Base-by-base conservation (phyloP, 345 rosid genomes). In the Isatis tinctoria region DNA sequence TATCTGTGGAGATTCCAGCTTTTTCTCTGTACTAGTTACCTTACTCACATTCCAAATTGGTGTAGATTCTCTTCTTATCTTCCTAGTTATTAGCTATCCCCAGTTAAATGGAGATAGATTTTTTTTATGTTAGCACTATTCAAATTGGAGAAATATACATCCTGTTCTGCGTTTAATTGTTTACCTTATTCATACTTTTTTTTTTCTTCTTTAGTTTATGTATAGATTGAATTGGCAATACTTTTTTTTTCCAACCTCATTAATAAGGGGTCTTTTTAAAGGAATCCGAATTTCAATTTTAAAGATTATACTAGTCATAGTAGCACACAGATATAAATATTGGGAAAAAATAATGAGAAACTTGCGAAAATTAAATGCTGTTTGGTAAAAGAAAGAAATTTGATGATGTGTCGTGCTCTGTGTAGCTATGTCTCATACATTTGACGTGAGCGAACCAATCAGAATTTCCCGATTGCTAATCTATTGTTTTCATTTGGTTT, bases 391-490 rank as follows among this genome's bases (percentile, higher is more conserved):
- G 10, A 36, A 30, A 69, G 0, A 53, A 44, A 45, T 37, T 3
- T 61, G 36, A 63, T 27, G 75, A 76, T 65, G 72, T 76, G 75
- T 35, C 80, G 75, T 70, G 80, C 13, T 56, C 60, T 70, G 4
- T 18, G 57, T 63, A 65, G 80, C 26, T 76, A 44, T 8, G 30
- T 44, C 45, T 45, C 80, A 76, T 58, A 70, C 80, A 51, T 76
- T 76, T 70, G 67, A 64, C 80, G 75, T 70, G 75, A 57, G 45
- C 27, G 27, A 65, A 76, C 75, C 80, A 76, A 70, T 76, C 75
- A 76, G 60, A 76, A 70, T 70, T 54, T 41, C 54, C 65, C 49
- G 52, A 62, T 57, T 69, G 66, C 75, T 75, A 49, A 68, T 75
- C 61, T n/a, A n/a, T n/a, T n/a, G n/a, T 22, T 22, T 22, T 22